These are phyloP conservation scores for Solanum ahanhuiri DNA, from an alignment of 257 asterid genomes.

Conservation along the genomic window DNA sequence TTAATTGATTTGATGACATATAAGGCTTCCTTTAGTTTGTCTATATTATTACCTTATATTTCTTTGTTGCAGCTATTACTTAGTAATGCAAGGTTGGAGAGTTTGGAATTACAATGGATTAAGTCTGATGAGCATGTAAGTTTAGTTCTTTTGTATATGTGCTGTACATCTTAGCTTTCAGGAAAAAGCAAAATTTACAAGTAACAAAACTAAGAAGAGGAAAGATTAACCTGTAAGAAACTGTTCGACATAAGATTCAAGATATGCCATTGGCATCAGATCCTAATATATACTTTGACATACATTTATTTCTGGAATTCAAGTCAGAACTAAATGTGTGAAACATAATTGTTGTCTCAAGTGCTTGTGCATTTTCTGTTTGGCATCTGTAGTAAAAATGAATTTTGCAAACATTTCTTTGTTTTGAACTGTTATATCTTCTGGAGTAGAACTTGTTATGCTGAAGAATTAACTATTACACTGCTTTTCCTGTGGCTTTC, in stretches of 20 bases:
- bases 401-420: neutral
- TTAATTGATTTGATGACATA: neutral
- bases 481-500: conserved; percentile 8
- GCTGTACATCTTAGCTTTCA: neutral
- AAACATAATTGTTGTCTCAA: neutral
- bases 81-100: conserved; percentile 46
- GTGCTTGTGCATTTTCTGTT: neutral
- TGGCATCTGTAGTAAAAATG: neutral
- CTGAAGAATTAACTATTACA: conserved; percentile 2
- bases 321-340: neutral
- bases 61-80: conserved; percentile 55
- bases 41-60: neutral
- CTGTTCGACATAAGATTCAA: neutral
- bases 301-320: neutral
- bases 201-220: neutral
- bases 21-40: neutral
- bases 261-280: neutral
- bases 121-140: conserved; percentile 80
- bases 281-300: neutral
- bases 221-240: neutral
- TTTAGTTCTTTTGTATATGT: neutral
- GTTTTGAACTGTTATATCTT: neutral
- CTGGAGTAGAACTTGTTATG: neutral
- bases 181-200: neutral
- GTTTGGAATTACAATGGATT: conserved; percentile 81